A percentile compares a stretch with the other conserved stretches of the same genome.
Conservation (phyloP, 2,329 filamentous ascomycete species). For the Colletotrichum sublineola region DNA sequence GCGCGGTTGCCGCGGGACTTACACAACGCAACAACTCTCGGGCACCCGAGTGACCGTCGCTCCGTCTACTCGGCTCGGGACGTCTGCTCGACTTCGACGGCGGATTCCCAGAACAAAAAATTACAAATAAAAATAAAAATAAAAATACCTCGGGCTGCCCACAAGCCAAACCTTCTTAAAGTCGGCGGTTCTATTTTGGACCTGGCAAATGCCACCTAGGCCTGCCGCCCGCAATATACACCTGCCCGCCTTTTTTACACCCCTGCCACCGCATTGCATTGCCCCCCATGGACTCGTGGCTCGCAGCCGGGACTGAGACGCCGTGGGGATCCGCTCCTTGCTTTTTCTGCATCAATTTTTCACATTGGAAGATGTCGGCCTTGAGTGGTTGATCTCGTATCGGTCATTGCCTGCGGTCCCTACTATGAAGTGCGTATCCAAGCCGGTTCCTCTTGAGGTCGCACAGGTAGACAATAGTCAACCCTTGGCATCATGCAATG, state of each 20-base stretch:
- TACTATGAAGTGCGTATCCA: neutral
- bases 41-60: neutral
- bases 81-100: neutral
- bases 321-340: constrained; percentile 4
- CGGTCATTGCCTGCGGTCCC: neutral
- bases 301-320: constrained; percentile 25
- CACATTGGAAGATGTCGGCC: constrained; percentile 12
- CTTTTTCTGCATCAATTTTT: constrained; percentile 16
- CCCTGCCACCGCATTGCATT: constrained; percentile 18
- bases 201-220: constrained; percentile 26
- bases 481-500: constrained; percentile 25
- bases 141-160: neutral
- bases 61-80: neutral
- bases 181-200: constrained; percentile 34
- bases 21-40: neutral
- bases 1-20: neutral
- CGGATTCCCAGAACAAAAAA: neutral
- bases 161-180: neutral
- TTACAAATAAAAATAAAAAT: too few relatives aligned
- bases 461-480: neutral
- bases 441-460: too few relatives aligned
- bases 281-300: neutral
- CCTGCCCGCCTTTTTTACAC: neutral
- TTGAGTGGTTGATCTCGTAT: constrained; percentile 20
- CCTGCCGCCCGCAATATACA: neutral